Evolutionary conservation across 306 rosid genomes (phyloP).

Genomic region (Elaeagnus macrophylla): DNA sequence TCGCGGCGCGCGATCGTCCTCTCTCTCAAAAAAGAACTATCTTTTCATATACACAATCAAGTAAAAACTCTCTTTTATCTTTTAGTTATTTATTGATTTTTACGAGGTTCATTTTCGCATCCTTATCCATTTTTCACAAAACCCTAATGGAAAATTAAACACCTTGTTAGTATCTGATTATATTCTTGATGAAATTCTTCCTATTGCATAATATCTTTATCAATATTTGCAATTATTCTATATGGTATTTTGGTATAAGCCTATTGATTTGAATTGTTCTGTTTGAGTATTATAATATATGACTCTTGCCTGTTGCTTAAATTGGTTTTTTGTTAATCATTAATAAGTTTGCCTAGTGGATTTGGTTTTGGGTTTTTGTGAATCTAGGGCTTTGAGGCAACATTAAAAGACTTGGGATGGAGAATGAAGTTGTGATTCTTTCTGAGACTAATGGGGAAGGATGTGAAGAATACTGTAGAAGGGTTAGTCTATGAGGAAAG

Average conservation of each 20-base stretch:
- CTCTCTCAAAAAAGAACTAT: background rate
- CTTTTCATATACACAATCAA: constrained; percentile 19
- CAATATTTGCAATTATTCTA: constrained; percentile 13
- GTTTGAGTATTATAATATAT: background rate
- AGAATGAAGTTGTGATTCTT: constrained; percentile 36
- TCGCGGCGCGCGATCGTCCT: no score
- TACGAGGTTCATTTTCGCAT: background rate
- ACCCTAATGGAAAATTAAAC: constrained; percentile 32
- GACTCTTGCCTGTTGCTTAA: background rate
- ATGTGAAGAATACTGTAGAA: constrained; percentile 27
- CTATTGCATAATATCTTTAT: background rate
- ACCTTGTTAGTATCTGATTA: constrained; percentile 19
- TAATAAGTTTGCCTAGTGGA: background rate
- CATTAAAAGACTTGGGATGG: constrained; percentile 40
- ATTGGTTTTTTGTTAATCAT: constrained; percentile 8
- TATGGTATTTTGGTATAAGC: constrained; percentile 6
- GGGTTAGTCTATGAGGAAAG: constrained; percentile 29
- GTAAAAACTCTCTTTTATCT: constrained; percentile 30
- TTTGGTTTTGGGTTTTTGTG: constrained; percentile 17
- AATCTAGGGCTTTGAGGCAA: constrained; percentile 43
- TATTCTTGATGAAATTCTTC: constrained; percentile 1
- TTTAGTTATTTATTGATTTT: background rate
- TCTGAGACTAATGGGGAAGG: constrained; percentile 30
- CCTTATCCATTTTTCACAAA: constrained; percentile 4
- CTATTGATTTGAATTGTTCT: constrained; percentile 11